These are phyloP conservation scores for Trichoderma erinaceum DNA, from an alignment of 495 filamentous ascomycete species.

Conservation along the genomic window DNA sequence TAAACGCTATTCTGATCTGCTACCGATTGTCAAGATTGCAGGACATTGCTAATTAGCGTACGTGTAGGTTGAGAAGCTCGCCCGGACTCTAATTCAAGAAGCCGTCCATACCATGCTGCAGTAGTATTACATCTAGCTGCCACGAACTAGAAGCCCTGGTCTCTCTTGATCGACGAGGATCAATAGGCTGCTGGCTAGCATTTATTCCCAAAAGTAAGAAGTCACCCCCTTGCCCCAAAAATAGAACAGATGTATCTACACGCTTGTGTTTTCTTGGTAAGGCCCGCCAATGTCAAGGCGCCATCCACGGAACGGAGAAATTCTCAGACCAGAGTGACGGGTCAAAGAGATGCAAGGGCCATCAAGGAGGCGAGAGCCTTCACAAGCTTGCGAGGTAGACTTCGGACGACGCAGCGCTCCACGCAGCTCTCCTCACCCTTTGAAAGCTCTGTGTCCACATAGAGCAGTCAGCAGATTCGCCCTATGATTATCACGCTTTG, in stretches of 20 bases:
- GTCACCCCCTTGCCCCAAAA: background rate
- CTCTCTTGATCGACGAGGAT: constrained; percentile 8
- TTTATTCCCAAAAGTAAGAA: background rate
- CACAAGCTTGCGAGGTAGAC: background rate
- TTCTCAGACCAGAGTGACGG: constrained; percentile 11
- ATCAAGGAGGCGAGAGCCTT: background rate
- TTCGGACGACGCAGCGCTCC: no score
- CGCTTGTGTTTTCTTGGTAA: constrained; percentile 1
- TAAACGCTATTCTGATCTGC: background rate
- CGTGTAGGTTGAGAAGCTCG: no score
- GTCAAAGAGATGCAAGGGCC: background rate
- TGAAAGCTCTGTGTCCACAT: no score
- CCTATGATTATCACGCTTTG: no score
- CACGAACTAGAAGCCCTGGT: background rate
- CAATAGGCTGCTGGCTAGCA: constrained; percentile 9
- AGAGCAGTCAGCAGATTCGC: no score
- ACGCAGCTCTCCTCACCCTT: no score
- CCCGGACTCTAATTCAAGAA: background rate
- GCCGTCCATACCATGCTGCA: background rate
- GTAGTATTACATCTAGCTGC: background rate
- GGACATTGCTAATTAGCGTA: no score
- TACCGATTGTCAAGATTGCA: no score
- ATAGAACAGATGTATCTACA: background rate
- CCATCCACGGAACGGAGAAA: constrained; percentile 12
- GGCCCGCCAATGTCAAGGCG: background rate